Conservation (phyloP, 305 asterid species). For the Petunia hybrid region DNA sequence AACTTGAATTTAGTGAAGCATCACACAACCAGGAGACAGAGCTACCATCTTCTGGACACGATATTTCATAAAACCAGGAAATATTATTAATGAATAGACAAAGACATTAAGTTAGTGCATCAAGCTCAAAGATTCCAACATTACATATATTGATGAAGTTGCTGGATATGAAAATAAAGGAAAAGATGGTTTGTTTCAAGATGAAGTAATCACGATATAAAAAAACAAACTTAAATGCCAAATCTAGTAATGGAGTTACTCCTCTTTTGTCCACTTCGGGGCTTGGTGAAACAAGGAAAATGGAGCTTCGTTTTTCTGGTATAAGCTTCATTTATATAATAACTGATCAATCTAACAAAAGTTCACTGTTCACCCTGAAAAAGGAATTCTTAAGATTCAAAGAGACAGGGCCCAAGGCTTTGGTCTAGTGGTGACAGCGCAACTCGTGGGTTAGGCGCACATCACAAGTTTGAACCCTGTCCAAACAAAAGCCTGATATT, state of each 20-base stretch:
- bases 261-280: not conserved
- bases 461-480: no score
- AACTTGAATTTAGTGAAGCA: not conserved
- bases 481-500: no score
- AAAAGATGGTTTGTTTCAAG: no score
- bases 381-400: not conserved
- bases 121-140: not conserved
- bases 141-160: not conserved
- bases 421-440: no score
- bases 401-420: no score
- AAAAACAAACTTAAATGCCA: not conserved
- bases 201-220: no score
- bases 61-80: not conserved
- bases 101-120: no score
- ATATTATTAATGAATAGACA: not conserved
- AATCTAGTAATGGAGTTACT: not conserved
- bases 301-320: not conserved
- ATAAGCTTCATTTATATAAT: not conserved
- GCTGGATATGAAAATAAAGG: not conserved
- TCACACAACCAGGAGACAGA: constrained; percentile 3
- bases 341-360: not conserved
- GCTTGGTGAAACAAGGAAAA: not conserved
- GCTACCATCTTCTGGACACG: constrained; percentile 11
- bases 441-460: no score
- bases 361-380: not conserved